Percentiles rank a stretch among this genome's conserved stretches.
Evolutionary conservation across 2,329 filamentous ascomycete species (phyloP).

Genomic region (Coniella vitis): DNA sequence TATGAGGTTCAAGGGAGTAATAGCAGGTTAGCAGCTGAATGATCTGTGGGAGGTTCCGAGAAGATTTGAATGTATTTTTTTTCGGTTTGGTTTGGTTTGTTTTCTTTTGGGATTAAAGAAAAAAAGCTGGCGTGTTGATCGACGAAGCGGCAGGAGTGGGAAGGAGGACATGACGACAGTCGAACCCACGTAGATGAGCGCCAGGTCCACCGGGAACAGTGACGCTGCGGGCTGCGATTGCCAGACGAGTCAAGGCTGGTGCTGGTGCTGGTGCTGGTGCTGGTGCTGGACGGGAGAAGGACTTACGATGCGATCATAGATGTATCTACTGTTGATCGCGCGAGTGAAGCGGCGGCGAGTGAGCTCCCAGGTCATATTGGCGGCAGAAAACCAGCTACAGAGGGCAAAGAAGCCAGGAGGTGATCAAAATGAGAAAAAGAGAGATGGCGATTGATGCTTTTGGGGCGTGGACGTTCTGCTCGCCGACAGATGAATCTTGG

Average conservation of each 20-base stretch:
- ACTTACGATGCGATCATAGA: conserved; percentile 68
- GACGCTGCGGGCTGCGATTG: conserved; percentile 4
- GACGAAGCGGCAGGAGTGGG: not conserved
- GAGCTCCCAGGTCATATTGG: conserved; percentile 53
- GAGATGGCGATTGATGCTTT: not conserved
- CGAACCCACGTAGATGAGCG: conserved; percentile 1
- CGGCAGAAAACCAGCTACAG: conserved; percentile 1
- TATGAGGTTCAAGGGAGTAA: conserved; percentile 31
- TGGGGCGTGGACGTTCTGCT: not conserved
- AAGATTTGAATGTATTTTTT: too few relatives aligned
- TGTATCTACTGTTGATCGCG: conserved; percentile 63
- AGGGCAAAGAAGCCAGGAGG: not conserved
- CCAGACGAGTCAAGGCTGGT: conserved; percentile 2
- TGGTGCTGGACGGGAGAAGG: conserved; percentile 7
- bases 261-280: not conserved
- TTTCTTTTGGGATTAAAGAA: not conserved
- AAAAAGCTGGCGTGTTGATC: not conserved
- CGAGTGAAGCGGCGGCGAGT: conserved; percentile 55
- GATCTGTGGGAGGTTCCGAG: too few relatives aligned
- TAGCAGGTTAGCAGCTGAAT: not conserved
- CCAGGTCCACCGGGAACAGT: conserved; percentile 2
- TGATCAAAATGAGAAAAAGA: too few relatives aligned
- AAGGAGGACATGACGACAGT: conserved; percentile 9
- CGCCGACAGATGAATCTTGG: too few relatives aligned
- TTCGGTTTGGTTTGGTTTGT: not conserved